phyloP scores from a whole-genome alignment of 495 filamentous ascomycete species.

The Aspergillus heteromorphus region DNA sequence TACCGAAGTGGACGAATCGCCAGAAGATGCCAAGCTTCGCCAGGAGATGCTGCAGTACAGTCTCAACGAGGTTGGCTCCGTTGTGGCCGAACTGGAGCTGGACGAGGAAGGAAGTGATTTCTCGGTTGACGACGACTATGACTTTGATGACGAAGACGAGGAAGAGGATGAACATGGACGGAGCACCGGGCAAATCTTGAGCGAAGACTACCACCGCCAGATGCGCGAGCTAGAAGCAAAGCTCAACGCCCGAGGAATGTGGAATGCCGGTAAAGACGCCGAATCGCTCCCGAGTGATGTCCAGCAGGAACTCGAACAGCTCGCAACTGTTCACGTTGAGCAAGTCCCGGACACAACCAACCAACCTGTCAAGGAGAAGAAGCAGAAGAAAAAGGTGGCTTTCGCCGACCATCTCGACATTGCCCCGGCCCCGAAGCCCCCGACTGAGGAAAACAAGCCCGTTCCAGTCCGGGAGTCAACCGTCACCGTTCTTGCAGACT shows the following conservation, averaged over 20 bases:
- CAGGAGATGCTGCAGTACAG: constrained; percentile 90
- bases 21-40: constrained; percentile 74
- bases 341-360: constrained; percentile 5
- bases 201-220: constrained; percentile 63
- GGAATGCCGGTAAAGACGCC: constrained; percentile 47
- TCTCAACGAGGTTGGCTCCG: constrained; percentile 74
- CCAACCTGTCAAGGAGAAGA: constrained; percentile 20
- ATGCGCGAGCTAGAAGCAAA: constrained; percentile 83
- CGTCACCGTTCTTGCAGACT: constrained; percentile 30
- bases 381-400: constrained; percentile 65
- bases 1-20: constrained; percentile 56
- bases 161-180: constrained; percentile 67
- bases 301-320: constrained; percentile 26
- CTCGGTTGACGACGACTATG: constrained; percentile 51
- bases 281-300: constrained; percentile 29
- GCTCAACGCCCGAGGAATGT: constrained; percentile 53
- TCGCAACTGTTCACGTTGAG: constrained; percentile 15
- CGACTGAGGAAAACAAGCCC: constrained; percentile 22
- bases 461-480: constrained; percentile 33
- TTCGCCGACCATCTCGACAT: constrained; percentile 77
- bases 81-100: constrained; percentile 89
- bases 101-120: constrained; percentile 62
- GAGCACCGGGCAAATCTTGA: constrained; percentile 54
- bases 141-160: constrained; percentile 50
- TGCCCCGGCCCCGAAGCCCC: constrained; percentile 37